Percentiles rank a stretch among this genome's conserved stretches.
Evolutionary conservation across 352 stramenopile species (phyloP).

Genomic region (Phytophthora idaei): DNA sequence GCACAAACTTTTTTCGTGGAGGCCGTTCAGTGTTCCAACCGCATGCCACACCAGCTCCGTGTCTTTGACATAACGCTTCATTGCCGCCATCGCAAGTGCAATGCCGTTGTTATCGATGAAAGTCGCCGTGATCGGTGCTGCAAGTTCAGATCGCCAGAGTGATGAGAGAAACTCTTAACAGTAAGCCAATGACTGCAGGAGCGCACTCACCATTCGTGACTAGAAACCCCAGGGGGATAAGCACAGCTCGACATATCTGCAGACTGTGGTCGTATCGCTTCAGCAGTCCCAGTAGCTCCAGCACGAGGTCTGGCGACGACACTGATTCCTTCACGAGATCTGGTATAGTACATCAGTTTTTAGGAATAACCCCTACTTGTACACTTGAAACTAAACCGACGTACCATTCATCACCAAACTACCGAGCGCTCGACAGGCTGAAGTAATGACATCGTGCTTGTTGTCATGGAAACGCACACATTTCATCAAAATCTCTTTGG

Average conservation of each 20-base stretch:
- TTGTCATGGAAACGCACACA: constrained; percentile 81
- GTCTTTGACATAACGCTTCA: constrained; percentile 62
- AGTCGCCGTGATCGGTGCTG: constrained; percentile 55
- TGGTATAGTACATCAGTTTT: constrained; percentile 17
- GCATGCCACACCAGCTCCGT: constrained; percentile 80
- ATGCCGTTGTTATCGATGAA: constrained; percentile 76
- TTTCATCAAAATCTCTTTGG: constrained; percentile 71
- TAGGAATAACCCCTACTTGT: no score
- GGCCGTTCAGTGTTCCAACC: constrained; percentile 68
- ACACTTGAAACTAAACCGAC: no score
- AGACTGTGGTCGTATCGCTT: constrained; percentile 59
- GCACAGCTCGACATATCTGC: constrained; percentile 49
- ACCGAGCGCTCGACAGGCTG: constrained; percentile 63
- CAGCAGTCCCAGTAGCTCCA: constrained; percentile 63
- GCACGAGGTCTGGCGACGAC: constrained; percentile 49
- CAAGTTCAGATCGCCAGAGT: neutral
- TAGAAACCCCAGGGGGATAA: constrained; percentile 69
- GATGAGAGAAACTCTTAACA: no score
- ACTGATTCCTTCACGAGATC: constrained; percentile 76
- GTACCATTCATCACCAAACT: constrained; percentile 79
- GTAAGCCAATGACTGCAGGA: neutral
- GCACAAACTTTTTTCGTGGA: constrained; percentile 61
- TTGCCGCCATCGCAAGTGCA: constrained; percentile 49
- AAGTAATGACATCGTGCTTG: constrained; percentile 70
- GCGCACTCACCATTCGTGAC: constrained; percentile 59